Percentiles rank a stretch among this genome's conserved stretches.
phyloP scores from a whole-genome alignment of 176 grass and related monocot genomes.

The Cenchrus purpureus region DNA sequence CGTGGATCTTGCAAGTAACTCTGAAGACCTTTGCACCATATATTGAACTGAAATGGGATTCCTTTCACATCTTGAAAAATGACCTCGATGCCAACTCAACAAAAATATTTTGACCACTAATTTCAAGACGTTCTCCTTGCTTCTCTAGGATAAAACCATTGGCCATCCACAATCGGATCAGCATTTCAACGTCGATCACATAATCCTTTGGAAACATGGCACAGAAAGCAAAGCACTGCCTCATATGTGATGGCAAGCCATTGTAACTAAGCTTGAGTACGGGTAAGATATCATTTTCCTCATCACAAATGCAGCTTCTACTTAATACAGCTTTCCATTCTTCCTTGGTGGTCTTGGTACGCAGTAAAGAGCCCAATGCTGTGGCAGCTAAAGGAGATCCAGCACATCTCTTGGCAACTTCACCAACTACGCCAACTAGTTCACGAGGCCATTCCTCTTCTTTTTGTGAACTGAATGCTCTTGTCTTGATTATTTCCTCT shows the following conservation, averaged over 20 bases:
- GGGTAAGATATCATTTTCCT: not conserved
- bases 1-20: constrained; percentile 30
- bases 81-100: not conserved
- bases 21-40: not conserved
- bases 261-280: not conserved
- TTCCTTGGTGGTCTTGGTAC: not conserved
- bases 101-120: not conserved
- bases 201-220: constrained; percentile 35
- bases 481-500: not conserved
- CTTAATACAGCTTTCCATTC: not conserved
- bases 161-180: constrained; percentile 41
- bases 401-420: not conserved
- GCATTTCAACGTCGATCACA: not conserved
- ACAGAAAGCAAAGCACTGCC: constrained; percentile 34
- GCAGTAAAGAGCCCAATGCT: not conserved
- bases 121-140: not conserved
- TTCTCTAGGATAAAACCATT: not conserved
- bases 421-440: not conserved
- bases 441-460: not conserved
- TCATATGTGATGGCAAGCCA: not conserved
- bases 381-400: not conserved
- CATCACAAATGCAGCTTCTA: not conserved
- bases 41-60: too few species aligned
- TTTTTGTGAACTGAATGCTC: not conserved
- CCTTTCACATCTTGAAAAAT: constrained; percentile 26